These are phyloP conservation scores for Pezicula carpinea DNA, from an alignment of 2,329 filamentous ascomycete species.

Conservation along the genomic window DNA sequence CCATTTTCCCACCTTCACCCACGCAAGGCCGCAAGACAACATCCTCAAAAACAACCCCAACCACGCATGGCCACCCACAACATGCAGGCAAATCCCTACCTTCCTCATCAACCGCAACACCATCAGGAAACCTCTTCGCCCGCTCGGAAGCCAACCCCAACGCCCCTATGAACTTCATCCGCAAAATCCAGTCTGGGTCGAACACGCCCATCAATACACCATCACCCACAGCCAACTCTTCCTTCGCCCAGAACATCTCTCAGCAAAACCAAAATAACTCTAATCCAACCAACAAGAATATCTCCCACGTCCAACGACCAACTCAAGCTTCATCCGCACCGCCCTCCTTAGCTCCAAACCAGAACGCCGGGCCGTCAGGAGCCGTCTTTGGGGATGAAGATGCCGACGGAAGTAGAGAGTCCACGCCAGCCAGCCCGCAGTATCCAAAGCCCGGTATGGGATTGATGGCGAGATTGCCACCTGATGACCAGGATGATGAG, in stretches of 20 bases:
- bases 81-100: conserved; percentile 15
- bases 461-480: conserved; percentile 44
- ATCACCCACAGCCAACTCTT: conserved; percentile 37
- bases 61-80: conserved; percentile 19
- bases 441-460: conserved; percentile 62
- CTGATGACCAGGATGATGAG: conserved; percentile 53
- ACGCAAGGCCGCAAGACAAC: conserved; percentile 2
- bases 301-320: conserved; percentile 29
- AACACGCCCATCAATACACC: background rate
- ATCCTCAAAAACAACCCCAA: conserved; percentile 11
- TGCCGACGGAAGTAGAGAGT: conserved; percentile 35
- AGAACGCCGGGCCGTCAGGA: background rate
- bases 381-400: conserved; percentile 21
- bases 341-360: conserved; percentile 11
- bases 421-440: conserved; percentile 52
- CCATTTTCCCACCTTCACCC: conserved; percentile 49
- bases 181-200: conserved; percentile 27
- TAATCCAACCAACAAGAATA: conserved; percentile 25
- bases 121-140: conserved; percentile 28
- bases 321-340: conserved; percentile 20
- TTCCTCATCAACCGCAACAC: conserved; percentile 28
- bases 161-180: conserved; percentile 35
- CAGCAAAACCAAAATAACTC: conserved; percentile 25
- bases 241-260: conserved; percentile 53
- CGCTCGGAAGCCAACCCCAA: conserved; percentile 32